Evolutionary conservation across 139 green algal genomes (phyloP), one percentile per base, ranked within the genome.

Genomic region (Chara braunii): DNA sequence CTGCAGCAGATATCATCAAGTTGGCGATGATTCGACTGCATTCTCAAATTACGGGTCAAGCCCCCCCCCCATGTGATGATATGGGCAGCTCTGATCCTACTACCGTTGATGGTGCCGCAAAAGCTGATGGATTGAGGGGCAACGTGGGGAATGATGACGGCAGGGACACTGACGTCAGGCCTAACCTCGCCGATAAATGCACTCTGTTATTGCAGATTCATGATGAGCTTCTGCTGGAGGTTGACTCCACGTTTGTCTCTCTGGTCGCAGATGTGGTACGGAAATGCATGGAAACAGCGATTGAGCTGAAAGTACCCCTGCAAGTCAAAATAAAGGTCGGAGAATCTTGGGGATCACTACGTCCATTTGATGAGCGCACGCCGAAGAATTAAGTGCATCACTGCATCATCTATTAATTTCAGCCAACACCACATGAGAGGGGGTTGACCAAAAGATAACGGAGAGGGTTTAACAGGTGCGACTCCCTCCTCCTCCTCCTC

Each of bases 1-100:
- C 64, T 1, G 64, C 64, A 29, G 64, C 64, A 22, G 64, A 74
- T 36, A 11, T 74, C 22, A 70, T 70, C 2, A 74, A 74, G 36
- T 14, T 55, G 26, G 64, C 64, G 24, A 74, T 74, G 64, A 37
- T 74, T 44, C 24, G 30, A 4, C 29, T 74, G 26, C 64, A 74
- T 5, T n/a, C 23, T 36, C 28, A 22, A 12, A 68, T 68, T n/a
- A 67, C 43, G 6, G 54, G 54, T 11, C 59, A 23, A 42, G 22
- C 22, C 24, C 37, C 37, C 35, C 22, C 6, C 56, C 23, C 56
- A 18, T n/a, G 23, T n/a, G 28, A 18, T 22, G 40, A 6, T 11
- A 42, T 29, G n/a, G n/a, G n/a, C n/a, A n/a, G n/a, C n/a, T n/a
- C n/a, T n/a, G n/a, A n/a, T n/a, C n/a, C n/a, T n/a, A n/a, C n/a